Conservation (phyloP, 2,329 filamentous ascomycete species). For the Monascus ruber region DNA sequence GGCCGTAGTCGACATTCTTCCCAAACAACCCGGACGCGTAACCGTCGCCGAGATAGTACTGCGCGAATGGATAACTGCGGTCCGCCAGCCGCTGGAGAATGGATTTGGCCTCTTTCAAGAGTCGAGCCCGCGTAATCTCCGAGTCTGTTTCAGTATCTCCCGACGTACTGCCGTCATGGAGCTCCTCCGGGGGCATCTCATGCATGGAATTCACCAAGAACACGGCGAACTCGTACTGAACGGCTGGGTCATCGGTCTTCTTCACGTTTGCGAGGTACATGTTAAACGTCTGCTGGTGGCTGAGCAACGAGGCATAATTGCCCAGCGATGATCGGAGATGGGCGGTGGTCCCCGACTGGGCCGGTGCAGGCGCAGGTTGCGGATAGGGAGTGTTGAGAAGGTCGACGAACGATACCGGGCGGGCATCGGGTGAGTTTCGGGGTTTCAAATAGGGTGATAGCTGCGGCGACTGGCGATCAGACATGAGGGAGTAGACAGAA, state of each 20-base stretch:
- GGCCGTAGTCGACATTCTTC: constrained; percentile 87
- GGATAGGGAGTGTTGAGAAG: constrained; percentile 62
- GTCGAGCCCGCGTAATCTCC: constrained; percentile 47
- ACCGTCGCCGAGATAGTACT: constrained; percentile 93
- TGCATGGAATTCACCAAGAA: constrained; percentile 86
- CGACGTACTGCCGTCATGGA: constrained; percentile 15
- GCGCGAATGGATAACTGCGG: constrained; percentile 86
- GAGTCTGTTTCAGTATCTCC: constrained; percentile 13
- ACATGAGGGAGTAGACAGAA: constrained; percentile 65
- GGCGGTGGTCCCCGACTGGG: constrained; percentile 61
- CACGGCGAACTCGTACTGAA: constrained; percentile 93
- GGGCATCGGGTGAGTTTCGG: constrained; percentile 38
- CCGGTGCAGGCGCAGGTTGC: constrained; percentile 57
- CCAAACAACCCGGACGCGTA: constrained; percentile 90
- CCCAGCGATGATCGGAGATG: constrained; percentile 69
- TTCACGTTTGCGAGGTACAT: constrained; percentile 98
- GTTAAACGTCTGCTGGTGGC: constrained; percentile 84
- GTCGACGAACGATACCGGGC: constrained; percentile 51
- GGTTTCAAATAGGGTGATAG: constrained; percentile 39
- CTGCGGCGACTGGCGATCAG: constrained; percentile 50
- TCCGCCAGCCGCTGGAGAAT: constrained; percentile 81
- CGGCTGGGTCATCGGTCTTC: constrained; percentile 81
- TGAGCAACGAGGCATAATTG: constrained; percentile 79
- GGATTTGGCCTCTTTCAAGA: constrained; percentile 75
- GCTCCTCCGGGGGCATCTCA: constrained; percentile 52